Percentiles rank a stretch among this genome's conserved stretches.
These are phyloP conservation scores for Rhodotorula sp. DNA, from an alignment of 1,284 basidiomycete genomes.

Conservation along the genomic window DNA sequence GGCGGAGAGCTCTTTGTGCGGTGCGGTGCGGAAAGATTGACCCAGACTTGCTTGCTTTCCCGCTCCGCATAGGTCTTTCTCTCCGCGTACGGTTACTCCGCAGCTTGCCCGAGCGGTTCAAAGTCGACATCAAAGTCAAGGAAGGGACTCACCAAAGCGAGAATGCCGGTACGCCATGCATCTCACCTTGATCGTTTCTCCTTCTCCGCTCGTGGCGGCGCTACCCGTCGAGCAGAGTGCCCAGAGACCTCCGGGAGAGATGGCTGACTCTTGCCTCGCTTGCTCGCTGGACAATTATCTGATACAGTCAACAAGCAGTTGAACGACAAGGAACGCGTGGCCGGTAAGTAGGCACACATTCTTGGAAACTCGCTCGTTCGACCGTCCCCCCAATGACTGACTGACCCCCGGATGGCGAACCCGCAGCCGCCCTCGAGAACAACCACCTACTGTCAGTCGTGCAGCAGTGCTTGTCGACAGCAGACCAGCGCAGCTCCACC, in stretches of 20 bases:
- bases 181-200: no score
- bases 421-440: constrained; percentile 84
- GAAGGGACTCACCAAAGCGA: constrained; percentile 95
- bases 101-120: constrained; percentile 86
- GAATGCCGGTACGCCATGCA: constrained; percentile 70
- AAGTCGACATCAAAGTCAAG: constrained; percentile 90
- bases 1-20: no score
- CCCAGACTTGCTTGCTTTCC: neutral
- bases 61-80: constrained; percentile 66
- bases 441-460: constrained; percentile 80
- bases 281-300: neutral
- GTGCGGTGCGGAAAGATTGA: no score
- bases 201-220: no score
- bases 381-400: no score
- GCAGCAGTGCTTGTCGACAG: constrained; percentile 74
- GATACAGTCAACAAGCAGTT: constrained; percentile 90
- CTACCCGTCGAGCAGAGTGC: neutral
- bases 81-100: constrained; percentile 88
- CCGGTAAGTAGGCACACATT: constrained; percentile 47
- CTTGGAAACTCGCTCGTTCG: no score
- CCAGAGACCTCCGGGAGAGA: neutral
- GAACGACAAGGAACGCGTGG: constrained; percentile 98
- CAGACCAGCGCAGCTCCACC: constrained; percentile 46
- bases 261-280: neutral
- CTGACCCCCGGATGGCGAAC: no score